Evolutionary conservation across 306 rosid species (phyloP).

Genomic region (Quillaja saponaria): DNA sequence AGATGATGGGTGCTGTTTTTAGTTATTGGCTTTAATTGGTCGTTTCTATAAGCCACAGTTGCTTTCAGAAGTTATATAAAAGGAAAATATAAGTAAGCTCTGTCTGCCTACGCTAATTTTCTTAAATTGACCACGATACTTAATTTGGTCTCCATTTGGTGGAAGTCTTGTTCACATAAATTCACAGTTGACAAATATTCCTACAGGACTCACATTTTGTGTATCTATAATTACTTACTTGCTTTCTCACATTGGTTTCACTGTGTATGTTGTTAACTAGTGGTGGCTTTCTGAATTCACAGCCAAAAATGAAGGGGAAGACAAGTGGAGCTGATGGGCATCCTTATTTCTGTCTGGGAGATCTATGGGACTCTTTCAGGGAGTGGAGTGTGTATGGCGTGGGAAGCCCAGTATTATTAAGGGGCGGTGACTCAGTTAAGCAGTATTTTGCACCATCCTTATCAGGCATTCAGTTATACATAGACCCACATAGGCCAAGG

Average conservation of each 20-base stretch:
- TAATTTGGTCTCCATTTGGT: too few species aligned
- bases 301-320: conserved; percentile 36
- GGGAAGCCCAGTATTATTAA: conserved; percentile 49
- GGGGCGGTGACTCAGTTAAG: conserved; percentile 30
- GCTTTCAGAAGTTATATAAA: not conserved
- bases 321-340: conserved; percentile 22
- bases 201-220: not conserved
- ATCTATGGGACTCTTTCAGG: conserved; percentile 53
- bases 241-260: not conserved
- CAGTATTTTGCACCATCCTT: conserved; percentile 59
- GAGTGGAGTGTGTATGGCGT: conserved; percentile 66
- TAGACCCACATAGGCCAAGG: conserved; percentile 34
- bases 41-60: not conserved
- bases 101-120: too few species aligned
- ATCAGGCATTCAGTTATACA: conserved; percentile 57
- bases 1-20: not conserved
- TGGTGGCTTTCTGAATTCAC: conserved; percentile 28
- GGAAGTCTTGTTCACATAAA: not conserved
- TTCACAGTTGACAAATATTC: not conserved
- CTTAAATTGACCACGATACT: too few species aligned
- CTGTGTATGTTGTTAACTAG: conserved; percentile 22
- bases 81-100: not conserved
- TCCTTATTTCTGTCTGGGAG: conserved; percentile 46
- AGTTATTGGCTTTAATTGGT: conserved; percentile 1
- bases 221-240: not conserved